These are phyloP conservation scores for Pyrus hybrid DNA, from an alignment of 331 rosid genomes.

Conservation along the genomic window DNA sequence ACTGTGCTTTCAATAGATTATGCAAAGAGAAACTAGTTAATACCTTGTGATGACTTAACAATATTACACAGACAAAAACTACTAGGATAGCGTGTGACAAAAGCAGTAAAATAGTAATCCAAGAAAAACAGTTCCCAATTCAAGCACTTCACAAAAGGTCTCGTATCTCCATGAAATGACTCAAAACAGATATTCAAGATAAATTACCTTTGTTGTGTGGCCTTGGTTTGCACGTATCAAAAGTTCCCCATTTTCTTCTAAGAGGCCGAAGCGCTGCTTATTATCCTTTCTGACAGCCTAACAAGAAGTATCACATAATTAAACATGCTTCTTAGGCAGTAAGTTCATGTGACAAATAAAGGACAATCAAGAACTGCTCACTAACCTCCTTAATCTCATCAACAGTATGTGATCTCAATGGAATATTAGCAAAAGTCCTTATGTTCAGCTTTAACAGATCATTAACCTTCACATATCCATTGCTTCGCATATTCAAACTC, in stretches of 20 bases:
- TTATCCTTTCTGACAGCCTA: conserved; percentile 84
- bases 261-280: conserved; percentile 79
- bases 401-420: conserved; percentile 59
- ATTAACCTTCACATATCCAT: conserved; percentile 71
- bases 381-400: conserved; percentile 83
- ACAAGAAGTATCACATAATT: conserved; percentile 11
- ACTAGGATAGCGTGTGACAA: not conserved
- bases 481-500: conserved; percentile 59
- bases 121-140: not conserved
- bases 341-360: conserved; percentile 1
- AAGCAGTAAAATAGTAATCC: not conserved
- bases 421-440: conserved; percentile 72
- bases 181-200: not conserved
- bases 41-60: not conserved
- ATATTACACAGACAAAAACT: not conserved
- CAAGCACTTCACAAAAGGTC: not conserved
- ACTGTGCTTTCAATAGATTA: not conserved
- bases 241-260: conserved; percentile 73
- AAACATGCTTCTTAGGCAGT: not conserved
- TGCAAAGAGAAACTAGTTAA: not conserved
- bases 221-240: conserved; percentile 93
- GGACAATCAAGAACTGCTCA: not conserved
- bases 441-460: conserved; percentile 62
- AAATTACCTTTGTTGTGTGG: conserved; percentile 55
- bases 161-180: not conserved